Evolutionary conservation across 169 alveolate species (phyloP), one percentile per base, ranked within the genome.

Genomic region (Cryptosporidium muris): DNA sequence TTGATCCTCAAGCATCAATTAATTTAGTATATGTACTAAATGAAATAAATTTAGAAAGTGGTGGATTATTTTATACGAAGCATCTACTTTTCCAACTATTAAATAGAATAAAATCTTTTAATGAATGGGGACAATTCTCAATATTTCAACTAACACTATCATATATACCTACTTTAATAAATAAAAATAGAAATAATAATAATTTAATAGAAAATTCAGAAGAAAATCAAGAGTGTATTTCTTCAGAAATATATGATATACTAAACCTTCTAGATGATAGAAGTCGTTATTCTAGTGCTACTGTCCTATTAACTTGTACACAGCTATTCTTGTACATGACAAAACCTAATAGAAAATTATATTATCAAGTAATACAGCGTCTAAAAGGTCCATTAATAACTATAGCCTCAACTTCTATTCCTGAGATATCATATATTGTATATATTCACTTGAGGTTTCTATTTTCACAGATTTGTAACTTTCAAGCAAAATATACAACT

Each of bases 111-210:
- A 93, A 93, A 82, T 94, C 94, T 54, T 96, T 97, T 91, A 95
- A 93, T 88, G 99, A 98, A 92, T 98, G 99, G 99, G 99, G 98
- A 36, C 97, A 97, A 81, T 94, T 97, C 63, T 94, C 92, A 16
- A 93, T 97, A 53, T 91, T 98, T 14, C 67, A 74, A 36, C 68
- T 56, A 2, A n/a, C 51, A 1, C 16, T 43, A n/a, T 12, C 43
- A 42, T 54, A 74, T 74, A 47, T 74, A 43, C 49, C 66, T 12
- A 34, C 34, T 16, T 40, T 62, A 6, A 12, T 74, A 12, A 48
- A 58, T 9, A 49, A 42, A 2, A n/a, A 16, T n/a, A 16, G n/a
- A n/a, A 14, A 54, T 1, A 12, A 12, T 45, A 40, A 42, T 6
- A 14, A 11, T 4, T 25, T 25, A 25, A 0, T 25, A 25, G 66